phyloP scores from a whole-genome alignment of 2,329 filamentous ascomycete genomes.

The Colletotrichum tabaci region DNA sequence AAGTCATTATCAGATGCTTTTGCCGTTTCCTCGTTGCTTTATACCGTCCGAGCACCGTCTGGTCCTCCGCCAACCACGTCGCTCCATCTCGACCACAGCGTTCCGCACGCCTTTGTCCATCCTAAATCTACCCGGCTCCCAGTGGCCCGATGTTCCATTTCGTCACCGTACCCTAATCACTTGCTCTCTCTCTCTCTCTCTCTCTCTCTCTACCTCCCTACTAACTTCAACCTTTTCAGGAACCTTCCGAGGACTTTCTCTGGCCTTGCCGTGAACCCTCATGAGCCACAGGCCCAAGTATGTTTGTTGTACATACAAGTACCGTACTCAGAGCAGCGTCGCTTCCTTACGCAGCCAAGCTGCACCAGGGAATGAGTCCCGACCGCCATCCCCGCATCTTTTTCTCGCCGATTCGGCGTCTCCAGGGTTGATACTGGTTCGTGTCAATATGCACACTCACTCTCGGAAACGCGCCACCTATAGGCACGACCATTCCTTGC shows the following conservation, averaged over 20 bases:
- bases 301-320: background rate
- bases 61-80: slow-evolving; percentile 22
- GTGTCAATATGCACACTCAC: slow-evolving; percentile 29
- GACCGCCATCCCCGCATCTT: slow-evolving; percentile 20
- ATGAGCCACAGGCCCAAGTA: background rate
- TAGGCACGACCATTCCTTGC: slow-evolving; percentile 24
- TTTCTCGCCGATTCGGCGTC: slow-evolving; percentile 21
- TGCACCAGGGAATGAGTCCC: slow-evolving; percentile 15
- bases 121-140: background rate
- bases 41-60: slow-evolving; percentile 37
- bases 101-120: background rate
- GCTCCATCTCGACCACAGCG: slow-evolving; percentile 15
- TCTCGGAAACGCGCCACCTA: slow-evolving; percentile 35
- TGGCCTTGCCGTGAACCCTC: background rate
- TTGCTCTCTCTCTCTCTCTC: background rate
- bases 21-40: slow-evolving; percentile 37
- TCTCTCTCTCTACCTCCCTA: background rate
- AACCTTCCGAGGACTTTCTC: background rate
- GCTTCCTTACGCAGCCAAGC: background rate
- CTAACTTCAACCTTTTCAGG: background rate
- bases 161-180: background rate
- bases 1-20: slow-evolving; percentile 42
- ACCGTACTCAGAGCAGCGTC: no score
- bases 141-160: background rate
- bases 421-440: slow-evolving; percentile 36